Base-by-base conservation (phyloP, 2,329 filamentous ascomycete species). In the Aureobasidium sp. region DNA sequence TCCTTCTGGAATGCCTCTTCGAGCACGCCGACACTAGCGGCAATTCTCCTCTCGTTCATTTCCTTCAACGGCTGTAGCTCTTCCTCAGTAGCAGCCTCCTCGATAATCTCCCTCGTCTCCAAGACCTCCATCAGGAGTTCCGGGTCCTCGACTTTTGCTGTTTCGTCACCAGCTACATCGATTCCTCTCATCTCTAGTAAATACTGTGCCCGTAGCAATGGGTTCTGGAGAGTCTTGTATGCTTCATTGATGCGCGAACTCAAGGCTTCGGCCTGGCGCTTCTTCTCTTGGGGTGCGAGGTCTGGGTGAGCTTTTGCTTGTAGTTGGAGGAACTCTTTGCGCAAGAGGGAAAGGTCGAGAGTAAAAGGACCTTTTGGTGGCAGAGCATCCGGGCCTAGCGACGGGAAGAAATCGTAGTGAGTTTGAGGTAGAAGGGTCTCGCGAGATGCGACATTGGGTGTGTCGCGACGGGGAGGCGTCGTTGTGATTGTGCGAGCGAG, bases 371-470 rank as follows among this genome's bases (percentile, higher is more conserved):
- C 88, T 0, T 71, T 60, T 0, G 93, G 93, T 0, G 94, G 94
- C 0, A 91, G 89, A 1, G 93, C 93, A 1, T 74, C 60, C 0
- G 91, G 84, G 9, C 62, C 62, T 3, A 97, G 81, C 3, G 91
- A 89, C 1, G 92, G 91, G 79, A 99, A 99, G 76, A 97, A 85
- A 61, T 87, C 84, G 81, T 97, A 97, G 80, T 93, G 85, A 60
- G 87, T 90, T 66, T 76, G 67, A 35, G 69, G 67, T 8, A 50
- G 33, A 14, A 65, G 65, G 3, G 62, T 63, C 22, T 65, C 64
- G 40, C 57, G 58, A 6, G 57, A 19, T 5, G 39, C 48, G 14
- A 33, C 31, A 39, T 35, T 54, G 12, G 49, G 39, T 4, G 8
- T 9, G 1, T 48, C 44, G 15, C 8, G 44, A 9, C n/a, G 33